Conservation (phyloP, 2,329 filamentous ascomycete genomes). For the Clonostachys chloroleuca region DNA sequence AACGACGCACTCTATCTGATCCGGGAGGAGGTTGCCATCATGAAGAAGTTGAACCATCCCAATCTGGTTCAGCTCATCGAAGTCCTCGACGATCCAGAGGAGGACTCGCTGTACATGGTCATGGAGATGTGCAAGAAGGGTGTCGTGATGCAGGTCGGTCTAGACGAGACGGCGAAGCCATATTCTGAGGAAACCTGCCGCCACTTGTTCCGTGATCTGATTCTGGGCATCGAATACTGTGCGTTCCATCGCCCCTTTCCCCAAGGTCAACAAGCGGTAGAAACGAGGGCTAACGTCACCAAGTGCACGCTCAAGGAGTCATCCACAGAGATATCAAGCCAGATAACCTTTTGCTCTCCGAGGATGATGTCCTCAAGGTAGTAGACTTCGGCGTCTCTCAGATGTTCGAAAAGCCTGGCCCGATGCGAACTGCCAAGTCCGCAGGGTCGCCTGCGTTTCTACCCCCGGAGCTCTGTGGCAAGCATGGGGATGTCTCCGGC, state of each 20-base stretch:
- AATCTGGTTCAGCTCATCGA: constrained; percentile 94
- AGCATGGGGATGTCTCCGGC: constrained; percentile 83
- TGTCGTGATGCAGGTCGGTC: constrained; percentile 90
- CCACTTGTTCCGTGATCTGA: constrained; percentile 91
- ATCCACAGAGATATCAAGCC: constrained; percentile 98
- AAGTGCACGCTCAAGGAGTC: constrained; percentile 89
- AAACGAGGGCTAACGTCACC: constrained; percentile 5
- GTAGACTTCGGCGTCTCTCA: constrained; percentile 99
- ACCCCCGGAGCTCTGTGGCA: constrained; percentile 85
- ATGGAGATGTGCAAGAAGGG: constrained; percentile 99
- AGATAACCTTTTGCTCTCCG: constrained; percentile 86
- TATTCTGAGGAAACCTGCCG: constrained; percentile 81
- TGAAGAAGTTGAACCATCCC: constrained; percentile 96
- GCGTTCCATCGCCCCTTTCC: constrained; percentile 24
- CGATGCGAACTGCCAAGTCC: constrained; percentile 90
- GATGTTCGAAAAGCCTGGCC: constrained; percentile 83
- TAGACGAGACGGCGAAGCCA: constrained; percentile 78
- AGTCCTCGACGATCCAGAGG: constrained; percentile 90
- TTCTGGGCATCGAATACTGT: constrained; percentile 92
- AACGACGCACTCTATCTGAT: constrained; percentile 77
- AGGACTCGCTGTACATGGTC: constrained; percentile 97
- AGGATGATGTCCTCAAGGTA: constrained; percentile 91
- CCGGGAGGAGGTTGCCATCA: constrained; percentile 94
- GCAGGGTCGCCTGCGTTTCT: constrained; percentile 94
- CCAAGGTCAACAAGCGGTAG: neutral